Conservation (phyloP, 148 eudicot genomes). For the Rhododendron vialii region DNA sequence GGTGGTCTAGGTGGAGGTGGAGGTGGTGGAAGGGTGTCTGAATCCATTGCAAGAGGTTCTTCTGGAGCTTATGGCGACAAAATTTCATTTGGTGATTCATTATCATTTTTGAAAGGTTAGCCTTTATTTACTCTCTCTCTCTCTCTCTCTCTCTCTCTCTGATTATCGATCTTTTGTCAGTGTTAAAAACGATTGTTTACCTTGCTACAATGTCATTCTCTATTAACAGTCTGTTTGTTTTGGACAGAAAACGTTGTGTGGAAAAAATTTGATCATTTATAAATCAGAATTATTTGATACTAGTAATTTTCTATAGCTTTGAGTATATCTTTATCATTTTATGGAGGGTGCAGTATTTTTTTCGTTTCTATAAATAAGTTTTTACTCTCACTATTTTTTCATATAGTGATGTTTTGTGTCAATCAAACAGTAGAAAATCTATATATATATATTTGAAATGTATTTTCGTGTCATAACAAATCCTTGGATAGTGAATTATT, state of each 20-base stretch:
- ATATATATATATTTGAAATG: too few species aligned
- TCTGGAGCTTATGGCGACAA: not conserved
- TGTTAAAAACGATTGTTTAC: too few species aligned
- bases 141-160: not conserved
- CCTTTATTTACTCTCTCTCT: not conserved
- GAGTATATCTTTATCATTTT: not conserved
- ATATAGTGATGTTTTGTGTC: too few species aligned
- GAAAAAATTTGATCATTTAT: too few species aligned
- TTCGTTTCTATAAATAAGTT: too few species aligned
- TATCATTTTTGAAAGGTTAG: not conserved
- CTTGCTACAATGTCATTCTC: too few species aligned
- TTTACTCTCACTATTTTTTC: not conserved
- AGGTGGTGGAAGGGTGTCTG: not conserved
- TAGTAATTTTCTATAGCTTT: too few species aligned
- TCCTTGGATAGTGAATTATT: not conserved
- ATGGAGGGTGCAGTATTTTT: not conserved
- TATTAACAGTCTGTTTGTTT: too few species aligned
- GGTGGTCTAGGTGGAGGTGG: not conserved
- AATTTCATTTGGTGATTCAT: slow-evolving; percentile 1
- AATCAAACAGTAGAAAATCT: too few species aligned
- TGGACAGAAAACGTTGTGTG: not conserved
- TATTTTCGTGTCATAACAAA: not conserved
- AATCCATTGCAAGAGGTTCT: slow-evolving; percentile 5
- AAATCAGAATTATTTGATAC: too few species aligned
- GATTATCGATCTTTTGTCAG: too few species aligned